Evolutionary conservation across 768 basidiomycete genomes (phyloP).

Genomic region (Coprinellus micaceus): DNA sequence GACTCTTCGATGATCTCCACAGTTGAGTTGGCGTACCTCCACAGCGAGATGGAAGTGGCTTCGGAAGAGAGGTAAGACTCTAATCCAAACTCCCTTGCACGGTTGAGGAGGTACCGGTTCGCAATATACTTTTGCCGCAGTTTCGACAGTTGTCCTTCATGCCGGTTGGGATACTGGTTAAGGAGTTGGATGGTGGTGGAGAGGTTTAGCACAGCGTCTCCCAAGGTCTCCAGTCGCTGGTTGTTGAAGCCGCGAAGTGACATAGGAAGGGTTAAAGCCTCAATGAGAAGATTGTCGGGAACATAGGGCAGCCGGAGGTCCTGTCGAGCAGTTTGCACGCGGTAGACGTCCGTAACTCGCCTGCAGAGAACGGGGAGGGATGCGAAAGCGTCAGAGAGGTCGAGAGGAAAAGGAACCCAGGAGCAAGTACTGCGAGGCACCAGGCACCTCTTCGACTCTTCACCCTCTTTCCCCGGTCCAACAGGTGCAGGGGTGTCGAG

Average conservation of each 20-base stretch:
- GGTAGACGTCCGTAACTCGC: conserved; percentile 62
- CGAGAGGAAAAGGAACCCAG: conserved; percentile 50
- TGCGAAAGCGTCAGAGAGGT: conserved; percentile 48
- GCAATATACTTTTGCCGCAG: conserved; percentile 64
- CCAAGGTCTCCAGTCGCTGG: conserved; percentile 83
- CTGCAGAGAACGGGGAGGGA: conserved; percentile 65
- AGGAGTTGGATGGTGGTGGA: conserved; percentile 73
- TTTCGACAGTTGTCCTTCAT: conserved; percentile 77
- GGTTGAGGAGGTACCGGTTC: conserved; percentile 65
- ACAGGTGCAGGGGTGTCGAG: conserved; percentile 14
- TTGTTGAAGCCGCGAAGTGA: conserved; percentile 67
- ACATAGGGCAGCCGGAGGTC: conserved; percentile 64
- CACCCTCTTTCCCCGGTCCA: not conserved
- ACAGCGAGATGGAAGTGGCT: conserved; percentile 45
- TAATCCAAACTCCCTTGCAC: conserved; percentile 61
- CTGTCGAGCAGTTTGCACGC: conserved; percentile 46
- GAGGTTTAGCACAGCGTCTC: conserved; percentile 79
- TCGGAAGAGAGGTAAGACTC: conserved; percentile 66
- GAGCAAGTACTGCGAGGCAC: conserved; percentile 47
- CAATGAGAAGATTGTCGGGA: conserved; percentile 51
- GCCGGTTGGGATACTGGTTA: conserved; percentile 69
- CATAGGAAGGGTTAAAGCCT: conserved; percentile 74
- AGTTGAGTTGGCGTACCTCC: conserved; percentile 48
- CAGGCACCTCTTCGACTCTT: conserved; percentile 12
- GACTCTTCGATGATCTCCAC: conserved; percentile 26